These are phyloP conservation scores for Pestalotiopsis sp. DNA, from an alignment of 2,329 filamentous ascomycete species.

Conservation along the genomic window DNA sequence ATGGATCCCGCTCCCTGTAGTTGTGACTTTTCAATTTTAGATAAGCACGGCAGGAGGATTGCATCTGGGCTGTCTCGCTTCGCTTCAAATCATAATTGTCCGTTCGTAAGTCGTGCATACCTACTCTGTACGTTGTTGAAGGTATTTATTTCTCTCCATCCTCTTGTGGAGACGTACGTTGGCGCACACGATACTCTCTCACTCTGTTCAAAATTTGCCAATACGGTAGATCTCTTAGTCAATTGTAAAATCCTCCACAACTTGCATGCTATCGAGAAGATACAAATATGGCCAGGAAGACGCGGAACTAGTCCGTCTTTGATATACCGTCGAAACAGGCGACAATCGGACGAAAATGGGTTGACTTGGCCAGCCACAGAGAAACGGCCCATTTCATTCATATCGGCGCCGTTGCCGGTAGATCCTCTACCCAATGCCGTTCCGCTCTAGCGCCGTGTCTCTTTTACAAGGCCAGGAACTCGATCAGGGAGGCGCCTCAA, in stretches of 20 bases:
- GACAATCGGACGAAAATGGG: not conserved
- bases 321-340: not conserved
- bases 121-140: not conserved
- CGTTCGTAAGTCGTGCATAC: not conserved
- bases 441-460: not conserved
- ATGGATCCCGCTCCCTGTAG: not conserved
- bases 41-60: not conserved
- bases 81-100: not conserved
- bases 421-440: not conserved
- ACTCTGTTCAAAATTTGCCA: too few species aligned
- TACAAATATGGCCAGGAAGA: too few species aligned
- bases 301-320: too few species aligned
- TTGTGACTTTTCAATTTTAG: not conserved
- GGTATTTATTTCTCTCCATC: not conserved
- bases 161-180: not conserved
- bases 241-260: too few species aligned
- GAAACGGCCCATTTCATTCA: not conserved
- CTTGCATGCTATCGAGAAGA: too few species aligned
- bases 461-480: not conserved
- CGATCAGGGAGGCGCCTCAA: too few species aligned
- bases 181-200: too few species aligned
- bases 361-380: not conserved
- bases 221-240: too few species aligned
- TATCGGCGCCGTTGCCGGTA: not conserved
- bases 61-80: not conserved